phyloP scores from a whole-genome alignment of 805 yeast species.

The Ogataea pignaliae region DNA sequence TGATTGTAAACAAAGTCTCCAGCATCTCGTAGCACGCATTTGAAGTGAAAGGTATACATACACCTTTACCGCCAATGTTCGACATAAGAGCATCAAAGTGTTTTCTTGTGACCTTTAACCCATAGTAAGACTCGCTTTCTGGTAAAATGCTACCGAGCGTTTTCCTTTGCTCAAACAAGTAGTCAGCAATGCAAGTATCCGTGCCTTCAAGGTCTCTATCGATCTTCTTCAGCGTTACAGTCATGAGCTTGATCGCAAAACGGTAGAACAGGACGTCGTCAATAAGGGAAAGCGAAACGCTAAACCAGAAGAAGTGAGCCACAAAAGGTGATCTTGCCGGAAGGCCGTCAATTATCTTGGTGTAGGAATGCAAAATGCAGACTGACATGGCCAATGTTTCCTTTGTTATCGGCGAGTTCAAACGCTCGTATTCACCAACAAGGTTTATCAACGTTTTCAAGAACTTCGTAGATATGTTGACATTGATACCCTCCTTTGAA shows the following conservation, averaged over 20 bases:
- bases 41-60: conserved; percentile 53
- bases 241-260: conserved; percentile 31
- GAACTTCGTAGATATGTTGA: conserved; percentile 35
- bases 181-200: conserved; percentile 26
- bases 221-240: conserved; percentile 32
- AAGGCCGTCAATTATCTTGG: conserved; percentile 46
- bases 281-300: conserved; percentile 20
- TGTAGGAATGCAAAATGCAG: conserved; percentile 39
- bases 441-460: conserved; percentile 22
- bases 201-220: conserved; percentile 27
- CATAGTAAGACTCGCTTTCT: conserved; percentile 39
- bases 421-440: conserved; percentile 21
- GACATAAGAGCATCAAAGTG: conserved; percentile 52
- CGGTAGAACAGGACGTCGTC: conserved; percentile 27
- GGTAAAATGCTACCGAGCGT: conserved; percentile 38
- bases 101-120: conserved; percentile 34
- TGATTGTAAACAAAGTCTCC: conserved; percentile 37
- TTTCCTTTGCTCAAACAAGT: conserved; percentile 28
- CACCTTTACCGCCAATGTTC: conserved; percentile 49
- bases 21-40: conserved; percentile 44
- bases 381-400: conserved; percentile 29
- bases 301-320: conserved; percentile 47
- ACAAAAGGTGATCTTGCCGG: conserved; percentile 41
- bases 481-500: conserved; percentile 58
- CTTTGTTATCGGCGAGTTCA: conserved; percentile 9